Conservation (phyloP, 1,139 yeast genomes). For the Arxiozyma heterogenica region DNA sequence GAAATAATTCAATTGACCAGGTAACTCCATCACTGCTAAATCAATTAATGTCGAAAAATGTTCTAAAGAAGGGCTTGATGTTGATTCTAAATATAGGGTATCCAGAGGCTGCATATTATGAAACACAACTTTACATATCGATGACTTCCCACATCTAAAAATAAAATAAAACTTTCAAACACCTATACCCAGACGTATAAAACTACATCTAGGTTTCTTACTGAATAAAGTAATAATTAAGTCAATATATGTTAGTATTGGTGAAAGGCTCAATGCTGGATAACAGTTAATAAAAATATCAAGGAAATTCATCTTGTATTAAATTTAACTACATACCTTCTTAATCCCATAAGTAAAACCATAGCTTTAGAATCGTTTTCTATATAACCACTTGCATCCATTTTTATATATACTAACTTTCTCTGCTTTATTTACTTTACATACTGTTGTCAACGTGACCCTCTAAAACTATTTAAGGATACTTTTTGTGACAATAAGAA, state of each 20-base stretch:
- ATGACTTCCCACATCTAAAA: constrained; percentile 61
- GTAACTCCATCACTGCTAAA: constrained; percentile 87
- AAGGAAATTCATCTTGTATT: not conserved
- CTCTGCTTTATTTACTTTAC: not conserved
- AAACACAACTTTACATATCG: constrained; percentile 89
- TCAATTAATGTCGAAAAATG: constrained; percentile 73
- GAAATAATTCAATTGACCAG: constrained; percentile 86
- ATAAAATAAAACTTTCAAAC: not conserved
- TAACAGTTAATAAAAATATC: not conserved
- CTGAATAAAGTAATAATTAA: not conserved
- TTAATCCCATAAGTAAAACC: constrained; percentile 74
- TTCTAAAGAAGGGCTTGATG: constrained; percentile 79
- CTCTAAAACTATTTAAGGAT: not conserved
- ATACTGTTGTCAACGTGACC: not conserved
- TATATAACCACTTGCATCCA: constrained; percentile 2
- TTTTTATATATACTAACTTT: not conserved
- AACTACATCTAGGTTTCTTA: not conserved
- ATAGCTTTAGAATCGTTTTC: constrained; percentile 51
- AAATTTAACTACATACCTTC: constrained; percentile 32
- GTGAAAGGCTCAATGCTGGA: not conserved
- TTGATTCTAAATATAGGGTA: constrained; percentile 80
- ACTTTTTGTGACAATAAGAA: not conserved
- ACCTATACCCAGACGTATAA: not conserved
- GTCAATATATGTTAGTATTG: not conserved
- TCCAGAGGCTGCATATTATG: constrained; percentile 96